A percentile compares a stretch with the other conserved stretches of the same genome.
These are phyloP conservation scores for Metschnikowia shivogae DNA, from an alignment of 805 yeast genomes.

Conservation along the genomic window DNA sequence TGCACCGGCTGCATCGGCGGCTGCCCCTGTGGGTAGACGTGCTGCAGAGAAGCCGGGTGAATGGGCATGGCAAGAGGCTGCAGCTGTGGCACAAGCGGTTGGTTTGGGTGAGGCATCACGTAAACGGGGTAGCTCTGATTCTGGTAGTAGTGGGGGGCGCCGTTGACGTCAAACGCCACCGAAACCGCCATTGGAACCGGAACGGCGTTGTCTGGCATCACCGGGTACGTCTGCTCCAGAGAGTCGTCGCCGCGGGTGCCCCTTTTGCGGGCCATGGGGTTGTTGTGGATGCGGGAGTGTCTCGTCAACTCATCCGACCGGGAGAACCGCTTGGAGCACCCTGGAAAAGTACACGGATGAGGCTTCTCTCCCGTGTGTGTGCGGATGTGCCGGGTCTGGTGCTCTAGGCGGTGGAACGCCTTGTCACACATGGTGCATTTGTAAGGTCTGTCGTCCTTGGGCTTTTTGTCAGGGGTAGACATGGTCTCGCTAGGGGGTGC, in stretches of 20 bases:
- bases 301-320: conserved; percentile 84
- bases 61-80: conserved; percentile 12
- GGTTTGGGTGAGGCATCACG: conserved; percentile 24
- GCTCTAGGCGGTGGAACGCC: conserved; percentile 85
- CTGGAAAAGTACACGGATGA: conserved; percentile 76
- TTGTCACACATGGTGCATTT: conserved; percentile 80
- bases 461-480: conserved; percentile 8
- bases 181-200: conserved; percentile 21
- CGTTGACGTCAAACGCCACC: conserved; percentile 29
- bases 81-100: conserved; percentile 5
- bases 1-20: conserved; percentile 4
- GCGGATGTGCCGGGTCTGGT: conserved; percentile 85
- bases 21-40: conserved; percentile 2
- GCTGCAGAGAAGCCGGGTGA: conserved; percentile 1
- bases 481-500: not conserved
- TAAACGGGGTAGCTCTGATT: conserved; percentile 33
- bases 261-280: conserved; percentile 33
- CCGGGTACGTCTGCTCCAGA: conserved; percentile 7
- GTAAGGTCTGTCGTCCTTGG: conserved; percentile 57
- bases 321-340: conserved; percentile 76
- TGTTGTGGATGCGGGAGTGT: conserved; percentile 76
- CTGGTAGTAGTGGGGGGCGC: conserved; percentile 28
- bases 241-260: conserved; percentile 9
- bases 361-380: conserved; percentile 95
- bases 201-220: conserved; percentile 7